Evolutionary conservation across 129 eudicot species (phyloP), one percentile per base, ranked within the genome.

Genomic region (Chrysanthemum lavandulifolium): DNA sequence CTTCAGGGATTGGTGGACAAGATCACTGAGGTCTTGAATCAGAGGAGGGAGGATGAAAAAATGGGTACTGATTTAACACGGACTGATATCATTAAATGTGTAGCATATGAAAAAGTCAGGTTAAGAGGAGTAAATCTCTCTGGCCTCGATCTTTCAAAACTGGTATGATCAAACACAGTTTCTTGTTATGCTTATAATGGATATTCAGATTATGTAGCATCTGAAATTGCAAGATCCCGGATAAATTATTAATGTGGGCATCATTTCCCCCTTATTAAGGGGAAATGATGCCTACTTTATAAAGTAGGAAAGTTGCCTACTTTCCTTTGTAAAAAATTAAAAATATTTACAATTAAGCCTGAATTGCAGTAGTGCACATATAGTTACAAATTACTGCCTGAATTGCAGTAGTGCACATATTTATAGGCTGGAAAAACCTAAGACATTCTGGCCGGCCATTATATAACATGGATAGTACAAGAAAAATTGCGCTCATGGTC

Each of bases 101-200:
- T 23, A 23, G 0, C 1, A 23, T 23, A 0, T 23, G 1, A 23
- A 40, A 89, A 80, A 71, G 95, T 85, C 78, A 85, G 85, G 63
- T 82, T 92, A 68, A 86, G 96, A 78, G 98, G 98, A 78, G 86
- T 89, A 58, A 92, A 89, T 89, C 84, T 92, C 54, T 92, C 96
- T 65, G 98, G 98, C 66, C 91, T 92, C 50, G 98, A 92, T 84
- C 96, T 92, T 72, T 92, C 96, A 31, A 92, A 92, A 61, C 82
- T 92, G 98, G 97, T 92, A 87, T 14, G 84, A 63, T 45, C 40
- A 78, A 71, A 25, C 58, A 47, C 61, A 45, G 25, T 19, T 43
- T 55, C 2, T 40, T 40, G 2, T 77, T 76, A 4, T 75, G 59
- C 40, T 56, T 14, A 43, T 19, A 13, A 60, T 69, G 61, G 9